Percentiles rank a stretch among this genome's conserved stretches.
These are phyloP conservation scores for Nicotiana tabacum DNA, from an alignment of 257 asterid species.

Conservation along the genomic window DNA sequence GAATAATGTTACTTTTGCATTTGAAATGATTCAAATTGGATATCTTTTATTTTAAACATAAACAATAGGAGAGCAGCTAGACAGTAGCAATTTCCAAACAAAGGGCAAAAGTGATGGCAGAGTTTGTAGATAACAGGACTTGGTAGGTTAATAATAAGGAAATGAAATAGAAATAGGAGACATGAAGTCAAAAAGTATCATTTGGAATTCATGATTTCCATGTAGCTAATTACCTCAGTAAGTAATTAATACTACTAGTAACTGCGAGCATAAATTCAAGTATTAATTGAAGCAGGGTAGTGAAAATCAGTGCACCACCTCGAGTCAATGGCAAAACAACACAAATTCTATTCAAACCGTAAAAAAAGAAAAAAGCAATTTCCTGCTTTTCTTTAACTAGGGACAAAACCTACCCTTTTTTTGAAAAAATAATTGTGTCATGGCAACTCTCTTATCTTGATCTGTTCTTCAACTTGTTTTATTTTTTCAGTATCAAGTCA, in stretches of 20 bases:
- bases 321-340: constrained; percentile 16
- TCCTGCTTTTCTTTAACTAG: neutral
- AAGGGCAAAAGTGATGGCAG: constrained; percentile 32
- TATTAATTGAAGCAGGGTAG: neutral
- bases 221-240: neutral
- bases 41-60: neutral
- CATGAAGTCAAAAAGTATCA: constrained; percentile 46
- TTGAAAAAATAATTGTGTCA: neutral
- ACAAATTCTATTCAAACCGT: constrained; percentile 9
- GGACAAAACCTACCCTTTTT: neutral
- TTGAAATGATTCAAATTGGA: neutral
- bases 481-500: neutral
- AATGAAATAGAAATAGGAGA: constrained; percentile 16
- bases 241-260: neutral
- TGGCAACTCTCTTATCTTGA: neutral
- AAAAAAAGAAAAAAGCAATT: neutral
- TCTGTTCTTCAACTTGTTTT: neutral
- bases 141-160: constrained; percentile 32
- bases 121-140: constrained; percentile 15
- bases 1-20: neutral
- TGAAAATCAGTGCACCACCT: constrained; percentile 20
- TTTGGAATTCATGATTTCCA: constrained; percentile 31
- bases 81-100: neutral
- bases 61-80: neutral
- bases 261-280: neutral